Percentiles rank a stretch among this genome's conserved stretches.
phyloP scores from a whole-genome alignment of 495 filamentous ascomycete species.

The Penicillium turbatum region DNA sequence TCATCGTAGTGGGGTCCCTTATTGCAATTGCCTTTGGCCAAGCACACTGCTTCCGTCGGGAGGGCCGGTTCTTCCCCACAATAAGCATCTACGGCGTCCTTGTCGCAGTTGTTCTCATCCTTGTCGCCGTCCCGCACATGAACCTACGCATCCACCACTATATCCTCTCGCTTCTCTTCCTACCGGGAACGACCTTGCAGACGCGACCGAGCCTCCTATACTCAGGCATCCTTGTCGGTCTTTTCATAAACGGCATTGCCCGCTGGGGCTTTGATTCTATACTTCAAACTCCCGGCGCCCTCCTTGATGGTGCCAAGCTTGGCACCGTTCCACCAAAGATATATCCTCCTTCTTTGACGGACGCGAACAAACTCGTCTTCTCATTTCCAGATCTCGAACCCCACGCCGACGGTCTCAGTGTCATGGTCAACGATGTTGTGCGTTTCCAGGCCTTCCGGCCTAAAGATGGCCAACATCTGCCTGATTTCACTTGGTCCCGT shows the following conservation, averaged over 20 bases:
- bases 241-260: constrained; percentile 63
- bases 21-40: constrained; percentile 53
- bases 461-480: constrained; percentile 32
- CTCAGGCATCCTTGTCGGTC: constrained; percentile 57
- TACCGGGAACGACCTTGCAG: constrained; percentile 55
- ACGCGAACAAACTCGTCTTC: constrained; percentile 44
- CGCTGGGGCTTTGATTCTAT: constrained; percentile 63
- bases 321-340: constrained; percentile 47
- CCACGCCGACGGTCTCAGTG: constrained; percentile 51
- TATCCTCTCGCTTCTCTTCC: constrained; percentile 55
- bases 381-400: constrained; percentile 34
- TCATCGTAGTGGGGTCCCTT: constrained; percentile 56
- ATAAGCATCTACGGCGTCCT: constrained; percentile 62
- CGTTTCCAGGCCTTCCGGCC: constrained; percentile 43
- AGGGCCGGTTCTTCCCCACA: constrained; percentile 58
- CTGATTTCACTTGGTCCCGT: constrained; percentile 44
- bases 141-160: constrained; percentile 64
- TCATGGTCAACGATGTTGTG: constrained; percentile 58
- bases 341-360: constrained; percentile 26
- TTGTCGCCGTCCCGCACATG: constrained; percentile 53
- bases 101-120: constrained; percentile 35
- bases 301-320: constrained; percentile 48
- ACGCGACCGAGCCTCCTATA: constrained; percentile 55
- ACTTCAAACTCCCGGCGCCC: constrained; percentile 51
- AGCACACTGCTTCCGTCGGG: constrained; percentile 61